Percentiles rank a stretch among this genome's conserved stretches.
Conservation (phyloP, 495 filamentous ascomycete genomes). For the Stereocaulon alpinum region DNA sequence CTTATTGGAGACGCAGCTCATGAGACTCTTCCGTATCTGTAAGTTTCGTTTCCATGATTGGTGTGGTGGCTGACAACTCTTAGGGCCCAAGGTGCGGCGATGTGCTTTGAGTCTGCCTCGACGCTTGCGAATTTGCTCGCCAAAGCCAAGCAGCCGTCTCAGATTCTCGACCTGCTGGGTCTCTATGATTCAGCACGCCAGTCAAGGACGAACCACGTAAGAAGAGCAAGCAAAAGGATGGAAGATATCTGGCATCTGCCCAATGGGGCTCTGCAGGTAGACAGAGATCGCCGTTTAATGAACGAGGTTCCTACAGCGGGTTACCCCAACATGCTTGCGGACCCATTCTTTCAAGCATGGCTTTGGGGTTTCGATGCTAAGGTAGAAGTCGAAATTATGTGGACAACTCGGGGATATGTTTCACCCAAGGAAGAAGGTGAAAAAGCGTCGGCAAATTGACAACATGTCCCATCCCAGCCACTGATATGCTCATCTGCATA, state of each 20-base stretch:
- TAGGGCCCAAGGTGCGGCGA: slow-evolving; percentile 12
- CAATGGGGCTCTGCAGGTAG: slow-evolving; percentile 10
- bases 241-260: slow-evolving; percentile 15
- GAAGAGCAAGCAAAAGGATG: slow-evolving; percentile 8
- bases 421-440: too few species aligned
- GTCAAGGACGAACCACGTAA: slow-evolving; percentile 9
- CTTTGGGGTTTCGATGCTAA: slow-evolving; percentile 15
- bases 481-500: too few species aligned
- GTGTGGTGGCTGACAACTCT: background rate
- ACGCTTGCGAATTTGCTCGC: slow-evolving; percentile 9
- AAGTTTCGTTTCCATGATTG: background rate
- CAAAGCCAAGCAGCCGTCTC: background rate
- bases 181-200: slow-evolving; percentile 12
- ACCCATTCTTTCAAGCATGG: slow-evolving; percentile 20
- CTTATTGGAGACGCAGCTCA: slow-evolving; percentile 18
- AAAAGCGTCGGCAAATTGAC: too few species aligned
- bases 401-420: too few species aligned
- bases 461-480: too few species aligned
- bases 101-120: slow-evolving; percentile 13
- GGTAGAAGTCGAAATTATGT: too few species aligned
- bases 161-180: background rate
- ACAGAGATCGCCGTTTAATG: slow-evolving; percentile 12
- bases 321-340: slow-evolving; percentile 14
- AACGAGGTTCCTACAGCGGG: slow-evolving; percentile 5
- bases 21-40: slow-evolving; percentile 16